Percentiles rank a stretch among this genome's conserved stretches.
phyloP scores from a whole-genome alignment of 2,329 filamentous ascomycete species.

The Hymenoscyphus scutula region DNA sequence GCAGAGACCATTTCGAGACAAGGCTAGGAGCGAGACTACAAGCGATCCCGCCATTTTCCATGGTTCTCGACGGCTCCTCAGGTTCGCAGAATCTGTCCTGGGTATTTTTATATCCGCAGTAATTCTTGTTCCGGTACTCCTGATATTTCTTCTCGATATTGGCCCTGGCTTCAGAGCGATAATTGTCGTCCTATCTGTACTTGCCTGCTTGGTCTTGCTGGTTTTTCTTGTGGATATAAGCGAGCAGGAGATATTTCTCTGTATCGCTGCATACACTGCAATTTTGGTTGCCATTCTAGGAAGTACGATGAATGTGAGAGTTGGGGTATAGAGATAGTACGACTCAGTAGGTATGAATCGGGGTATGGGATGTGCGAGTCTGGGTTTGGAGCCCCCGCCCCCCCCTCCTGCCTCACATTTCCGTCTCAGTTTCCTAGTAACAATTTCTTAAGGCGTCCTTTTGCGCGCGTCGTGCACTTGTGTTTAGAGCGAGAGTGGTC shows the following conservation, averaged over 20 bases:
- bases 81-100: neutral
- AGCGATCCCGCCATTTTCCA: neutral
- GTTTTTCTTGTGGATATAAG: constrained; percentile 11
- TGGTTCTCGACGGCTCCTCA: neutral
- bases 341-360: too few species aligned
- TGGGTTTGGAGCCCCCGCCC: neutral
- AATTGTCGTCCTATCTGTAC: constrained; percentile 13
- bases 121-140: constrained; percentile 18
- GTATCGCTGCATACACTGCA: constrained; percentile 13
- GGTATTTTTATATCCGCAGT: neutral
- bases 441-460: too few species aligned
- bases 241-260: constrained; percentile 18
- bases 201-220: constrained; percentile 10
- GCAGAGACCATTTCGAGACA: neutral
- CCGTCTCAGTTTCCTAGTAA: too few species aligned
- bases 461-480: too few species aligned
- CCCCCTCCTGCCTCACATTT: too few species aligned
- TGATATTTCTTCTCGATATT: constrained; percentile 17
- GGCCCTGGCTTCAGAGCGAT: constrained; percentile 9
- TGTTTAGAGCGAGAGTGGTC: too few species aligned
- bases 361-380: too few species aligned
- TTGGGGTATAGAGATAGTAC: neutral
- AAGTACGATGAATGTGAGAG: neutral
- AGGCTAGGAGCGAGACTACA: neutral
- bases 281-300: neutral